Conservation (phyloP, 1,139 yeast genomes). For the Scheffersomyces illinoinensis region DNA sequence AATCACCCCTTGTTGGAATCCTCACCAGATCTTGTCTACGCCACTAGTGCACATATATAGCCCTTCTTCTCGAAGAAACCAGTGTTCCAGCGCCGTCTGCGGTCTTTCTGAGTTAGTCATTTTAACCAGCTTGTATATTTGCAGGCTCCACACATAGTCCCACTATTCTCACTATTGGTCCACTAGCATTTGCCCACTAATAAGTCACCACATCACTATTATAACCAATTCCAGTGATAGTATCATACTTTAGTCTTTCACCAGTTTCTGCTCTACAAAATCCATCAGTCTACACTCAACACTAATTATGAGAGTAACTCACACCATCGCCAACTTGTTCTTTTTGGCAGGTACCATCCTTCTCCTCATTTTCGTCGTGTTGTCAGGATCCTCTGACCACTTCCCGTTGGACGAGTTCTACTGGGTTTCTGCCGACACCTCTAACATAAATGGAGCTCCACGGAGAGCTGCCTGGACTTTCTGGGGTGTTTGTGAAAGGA, state of each 20-base stretch:
- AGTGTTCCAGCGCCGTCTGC: background rate
- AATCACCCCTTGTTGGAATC: background rate
- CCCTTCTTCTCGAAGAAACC: background rate
- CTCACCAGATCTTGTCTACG: background rate
- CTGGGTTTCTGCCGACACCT: slow-evolving; percentile 73
- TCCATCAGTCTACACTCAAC: background rate
- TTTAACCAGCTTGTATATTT: background rate
- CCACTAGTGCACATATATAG: background rate
- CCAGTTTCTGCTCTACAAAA: background rate
- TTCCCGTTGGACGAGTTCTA: slow-evolving; percentile 67
- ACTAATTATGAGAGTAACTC: slow-evolving; percentile 32
- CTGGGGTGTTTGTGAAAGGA: slow-evolving; percentile 72
- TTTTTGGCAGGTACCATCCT: slow-evolving; percentile 55
- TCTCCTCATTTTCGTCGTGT: slow-evolving; percentile 58
- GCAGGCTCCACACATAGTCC: background rate
- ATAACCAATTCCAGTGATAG: background rate
- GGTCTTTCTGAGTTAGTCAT: background rate
- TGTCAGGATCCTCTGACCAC: slow-evolving; percentile 63
- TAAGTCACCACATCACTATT: background rate
- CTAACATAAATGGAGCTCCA: slow-evolving; percentile 55
- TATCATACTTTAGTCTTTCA: background rate
- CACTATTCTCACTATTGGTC: background rate
- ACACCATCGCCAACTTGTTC: slow-evolving; percentile 38
- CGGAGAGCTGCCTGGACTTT: slow-evolving; percentile 68
- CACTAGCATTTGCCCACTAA: background rate